Evolutionary conservation across 169 alveolate genomes (phyloP), one percentile per base, ranked within the genome.

Genomic region (Eimeria necatrix): DNA sequence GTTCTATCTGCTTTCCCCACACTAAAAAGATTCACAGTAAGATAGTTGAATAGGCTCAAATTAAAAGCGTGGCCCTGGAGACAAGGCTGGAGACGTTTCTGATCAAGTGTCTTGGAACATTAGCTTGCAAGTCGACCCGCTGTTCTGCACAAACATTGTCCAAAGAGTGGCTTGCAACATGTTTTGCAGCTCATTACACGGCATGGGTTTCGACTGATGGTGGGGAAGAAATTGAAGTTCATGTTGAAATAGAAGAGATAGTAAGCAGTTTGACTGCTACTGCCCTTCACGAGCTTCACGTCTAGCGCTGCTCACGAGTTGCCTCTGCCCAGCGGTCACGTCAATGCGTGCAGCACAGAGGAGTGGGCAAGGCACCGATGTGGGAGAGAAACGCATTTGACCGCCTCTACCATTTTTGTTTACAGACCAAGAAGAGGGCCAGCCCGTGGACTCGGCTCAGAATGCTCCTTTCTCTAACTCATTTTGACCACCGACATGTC

Each of bases 1-100:
- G 60, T 41, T 26, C 46, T 20, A 53, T 74, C 49, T 74, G 85
- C 16, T 74, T 74, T 59, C 85, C 18, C n/a, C 85, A 74, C 85
- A 18, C 0, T 2, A 59, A 59, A 53, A 53, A 41, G 46, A 18
- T 46, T 59, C 5, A 0, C 0, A 46, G 85, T 74, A 32, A 74
- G 59, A 20, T 59, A 3, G 49, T 48, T 26, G 9, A 5, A 12
- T 32, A 32, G 41, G 41, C 41, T 32, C 41, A 32, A 32, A 32
- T 32, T 32, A 32, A 32, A 32, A 32, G 41, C 41, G 3, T 32
- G 41, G 41, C 41, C 41, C 41, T 32, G 41, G 41, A 32, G 41
- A 32, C 3, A 32, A 32, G 41, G 41, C 41, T 32, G 41, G 41
- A 32, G 41, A 16, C 61, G 49, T 3, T 16, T 5, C 18, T 48